Evolutionary conservation across 164 flowering plant genomes (phyloP), one percentile per base, ranked within the genome.

Genomic region (Buxus sempervirens): DNA sequence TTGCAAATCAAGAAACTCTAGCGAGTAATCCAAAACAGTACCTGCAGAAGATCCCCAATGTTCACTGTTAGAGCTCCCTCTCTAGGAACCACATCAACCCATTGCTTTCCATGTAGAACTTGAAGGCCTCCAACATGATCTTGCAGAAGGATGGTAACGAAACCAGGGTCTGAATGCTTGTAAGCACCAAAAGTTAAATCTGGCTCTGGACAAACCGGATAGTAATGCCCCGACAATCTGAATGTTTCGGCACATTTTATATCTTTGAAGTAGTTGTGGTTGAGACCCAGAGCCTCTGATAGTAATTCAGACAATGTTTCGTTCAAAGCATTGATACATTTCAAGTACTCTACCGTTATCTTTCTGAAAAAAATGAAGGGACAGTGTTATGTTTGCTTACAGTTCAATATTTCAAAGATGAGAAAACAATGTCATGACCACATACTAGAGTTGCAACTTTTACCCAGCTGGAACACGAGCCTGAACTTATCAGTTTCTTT

Each of bases 181-280:
- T 26, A 41, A 14, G 70, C 49, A 38, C 84, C 89, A 22, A 78
- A 0, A 0, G 84, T 77, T 28, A 83, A 10, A 9, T 82, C 82
- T 36, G 87, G 87, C 66, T 78, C 78, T 6, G 87, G 87, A 65
- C 87, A 84, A 0, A 80, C 60, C 0, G 85, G 87, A 60, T 82
- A 82, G 73, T 84, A 84, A 54, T 82, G 85, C 13, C 72, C 57
- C 1, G 64, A 0, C 0, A 74, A 0, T n/a, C n/a, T n/a, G 10
- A n/a, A 9, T 13, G 74, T 54, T 76, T 36, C 0, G 54, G 25
- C 28, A 36, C 82, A 78, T 0, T 59, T 77, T 58, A 78, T 71
- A 18, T 62, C 74, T 28, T 57, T 56, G 9, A 78, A 51, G 38
- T 74, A 62, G n/a, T 60, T 24, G 5, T 72, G 65, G 0, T 54